Conservation (phyloP, 2,329 filamentous ascomycete species). For the Tolypocladium guangdongense region DNA sequence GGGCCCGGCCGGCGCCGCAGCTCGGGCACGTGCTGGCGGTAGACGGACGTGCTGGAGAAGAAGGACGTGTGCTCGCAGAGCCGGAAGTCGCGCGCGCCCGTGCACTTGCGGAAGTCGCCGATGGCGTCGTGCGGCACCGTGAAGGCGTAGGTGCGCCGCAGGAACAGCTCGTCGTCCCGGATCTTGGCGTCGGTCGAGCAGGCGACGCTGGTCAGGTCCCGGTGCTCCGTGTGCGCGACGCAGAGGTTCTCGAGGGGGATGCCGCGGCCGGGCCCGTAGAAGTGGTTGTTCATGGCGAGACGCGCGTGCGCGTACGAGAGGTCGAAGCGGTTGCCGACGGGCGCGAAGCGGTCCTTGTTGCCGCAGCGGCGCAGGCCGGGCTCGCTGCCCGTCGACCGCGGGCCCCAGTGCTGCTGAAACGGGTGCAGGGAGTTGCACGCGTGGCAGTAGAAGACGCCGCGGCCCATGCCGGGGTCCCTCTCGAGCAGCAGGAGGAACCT, state of each 20-base stretch:
- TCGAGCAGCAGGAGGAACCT: conserved; percentile 8
- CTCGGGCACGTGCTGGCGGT: conserved; percentile 10
- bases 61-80: conserved; percentile 12
- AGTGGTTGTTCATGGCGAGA: conserved; percentile 11
- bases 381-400: not conserved
- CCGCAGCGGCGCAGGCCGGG: conserved; percentile 2
- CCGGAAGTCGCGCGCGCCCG: conserved; percentile 10
- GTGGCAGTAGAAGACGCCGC: conserved; percentile 9
- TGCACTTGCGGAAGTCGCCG: conserved; percentile 6
- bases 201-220: conserved; percentile 3
- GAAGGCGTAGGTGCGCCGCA: conserved; percentile 10
- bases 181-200: conserved; percentile 10
- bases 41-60: conserved; percentile 7
- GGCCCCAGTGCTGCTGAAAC: conserved; percentile 7
- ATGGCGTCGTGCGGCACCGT: conserved; percentile 2
- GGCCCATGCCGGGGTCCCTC: conserved; percentile 5
- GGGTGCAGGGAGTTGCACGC: conserved; percentile 9
- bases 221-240: conserved; percentile 5
- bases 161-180: conserved; percentile 8
- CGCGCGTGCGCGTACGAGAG: conserved; percentile 9
- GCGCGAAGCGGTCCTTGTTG: conserved; percentile 8
- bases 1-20: conserved; percentile 4
- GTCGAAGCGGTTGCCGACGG: conserved; percentile 8
- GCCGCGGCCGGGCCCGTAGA: conserved; percentile 10
- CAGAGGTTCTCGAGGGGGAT: conserved; percentile 8